Conservation (phyloP, 441 rosid genomes). For the Flueggea neowawraea region DNA sequence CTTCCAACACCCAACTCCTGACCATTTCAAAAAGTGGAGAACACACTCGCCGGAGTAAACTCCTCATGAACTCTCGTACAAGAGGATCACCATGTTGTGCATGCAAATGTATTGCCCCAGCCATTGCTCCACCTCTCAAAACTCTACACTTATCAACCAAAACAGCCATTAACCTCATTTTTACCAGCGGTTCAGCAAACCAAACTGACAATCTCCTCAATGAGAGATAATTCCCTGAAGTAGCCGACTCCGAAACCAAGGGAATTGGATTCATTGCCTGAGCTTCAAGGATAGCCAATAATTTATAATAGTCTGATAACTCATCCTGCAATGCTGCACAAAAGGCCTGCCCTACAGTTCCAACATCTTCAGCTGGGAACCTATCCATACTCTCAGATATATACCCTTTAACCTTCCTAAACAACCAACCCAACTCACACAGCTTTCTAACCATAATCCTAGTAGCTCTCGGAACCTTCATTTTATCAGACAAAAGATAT, state of each 20-base stretch:
- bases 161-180: constrained; percentile 97
- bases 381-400: constrained; percentile 73
- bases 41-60: constrained; percentile 73
- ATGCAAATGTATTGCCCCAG: constrained; percentile 93
- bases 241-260: constrained; percentile 61
- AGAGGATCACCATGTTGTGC: constrained; percentile 95
- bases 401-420: constrained; percentile 75
- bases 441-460: constrained; percentile 73
- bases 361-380: constrained; percentile 77
- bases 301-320: constrained; percentile 73
- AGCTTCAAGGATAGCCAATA: constrained; percentile 80
- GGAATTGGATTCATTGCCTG: constrained; percentile 93
- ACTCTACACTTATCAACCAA: constrained; percentile 87
- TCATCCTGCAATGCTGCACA: constrained; percentile 95
- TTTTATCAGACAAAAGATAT: constrained; percentile 46
- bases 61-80: constrained; percentile 80
- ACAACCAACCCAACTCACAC: constrained; percentile 95
- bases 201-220: constrained; percentile 88
- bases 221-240: constrained; percentile 66
- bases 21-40: constrained; percentile 97
- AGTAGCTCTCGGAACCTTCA: constrained; percentile 70
- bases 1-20: constrained; percentile 98
- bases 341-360: constrained; percentile 93
- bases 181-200: constrained; percentile 92
- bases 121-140: constrained; percentile 95